Conservation (phyloP, 1,139 yeast genomes). For the Blastobotrys apis region DNA sequence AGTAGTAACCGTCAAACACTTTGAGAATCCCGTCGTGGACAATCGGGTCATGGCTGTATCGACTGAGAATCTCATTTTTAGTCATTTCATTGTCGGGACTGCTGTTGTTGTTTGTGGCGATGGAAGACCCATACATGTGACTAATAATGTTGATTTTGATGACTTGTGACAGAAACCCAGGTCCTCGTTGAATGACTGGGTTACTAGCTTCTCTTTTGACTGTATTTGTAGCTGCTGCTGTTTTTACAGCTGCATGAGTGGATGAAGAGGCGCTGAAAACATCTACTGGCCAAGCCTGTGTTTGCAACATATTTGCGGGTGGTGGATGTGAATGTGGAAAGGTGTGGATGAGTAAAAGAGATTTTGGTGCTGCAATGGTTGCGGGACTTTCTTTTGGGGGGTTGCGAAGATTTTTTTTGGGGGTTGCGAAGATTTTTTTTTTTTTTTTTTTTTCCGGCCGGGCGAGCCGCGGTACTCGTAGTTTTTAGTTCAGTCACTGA, state of each 20-base stretch:
- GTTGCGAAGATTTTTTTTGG: too few relatives aligned
- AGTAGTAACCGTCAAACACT: slow-evolving; percentile 12
- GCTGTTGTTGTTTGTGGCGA: neutral
- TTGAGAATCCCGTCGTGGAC: slow-evolving; percentile 12
- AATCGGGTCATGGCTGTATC: slow-evolving; percentile 1
- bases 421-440: too few relatives aligned
- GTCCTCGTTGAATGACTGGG: slow-evolving; percentile 12
- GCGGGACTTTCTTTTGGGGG: too few relatives aligned
- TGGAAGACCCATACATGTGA: neutral
- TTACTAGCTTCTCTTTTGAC: slow-evolving; percentile 6
- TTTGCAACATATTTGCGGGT: neutral
- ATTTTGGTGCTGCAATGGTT: too few relatives aligned
- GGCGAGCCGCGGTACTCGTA: too few relatives aligned
- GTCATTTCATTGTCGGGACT: neutral
- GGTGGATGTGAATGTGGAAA: neutral
- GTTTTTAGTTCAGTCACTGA: too few relatives aligned
- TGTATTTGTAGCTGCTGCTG: neutral
- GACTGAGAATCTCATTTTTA: neutral
- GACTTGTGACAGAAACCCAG: slow-evolving; percentile 12
- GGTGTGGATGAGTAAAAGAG: neutral
- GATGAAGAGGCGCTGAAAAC: neutral
- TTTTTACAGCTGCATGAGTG: neutral
- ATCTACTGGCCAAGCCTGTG: neutral
- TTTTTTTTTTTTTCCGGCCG: too few relatives aligned
- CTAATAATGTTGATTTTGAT: slow-evolving; percentile 9